Evolutionary conservation across 1,284 basidiomycete genomes (phyloP), one percentile per base, ranked within the genome.

Genomic region (Trametes versicolor): DNA sequence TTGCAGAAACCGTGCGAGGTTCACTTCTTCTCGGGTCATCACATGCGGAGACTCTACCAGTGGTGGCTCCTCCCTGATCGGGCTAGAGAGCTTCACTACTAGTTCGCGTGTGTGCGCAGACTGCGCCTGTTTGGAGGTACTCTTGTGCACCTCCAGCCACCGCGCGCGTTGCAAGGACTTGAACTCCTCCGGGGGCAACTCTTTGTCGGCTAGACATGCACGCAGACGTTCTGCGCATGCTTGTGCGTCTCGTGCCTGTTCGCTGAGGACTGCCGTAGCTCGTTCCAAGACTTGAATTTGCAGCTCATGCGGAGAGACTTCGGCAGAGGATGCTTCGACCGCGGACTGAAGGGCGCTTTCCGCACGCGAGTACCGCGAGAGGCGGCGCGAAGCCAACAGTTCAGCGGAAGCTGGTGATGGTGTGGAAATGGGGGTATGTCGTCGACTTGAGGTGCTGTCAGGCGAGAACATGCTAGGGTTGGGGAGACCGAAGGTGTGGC

Each of bases 131-230:
- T 79, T 75, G 27, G 73, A 75, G 48, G 70, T 63, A 53, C 80
- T 76, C 65, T 81, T 77, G 63, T 78, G 81, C 66, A 87, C 85
- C 62, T 82, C 81, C 74, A 81, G 77, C 85, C 85, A 86, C 29
- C 82, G 80, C 63, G 85, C 80, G 4, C 77, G 78, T 64, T 85
- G 81, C 48, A 84, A 71, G 13, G 76, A 63, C 52, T 74, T 70
- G 63, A 79, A 80, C 27, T 71, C 67, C 10, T 68, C 72, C 0
- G 80, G 81, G 78, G 15, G 76, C 60, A 55, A 74, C 73, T 78
- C 76, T 56, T 80, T 75, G 13, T 72, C 65, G 2, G 72, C 70
- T 8, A 88, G 77, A 47, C 77, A 69, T 15, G 68, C 70, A 19
- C 81, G 81, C 45, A 87, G 74, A 63, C 77, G 79, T 32, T 75